Evolutionary conservation across 1,284 basidiomycete genomes (phyloP).

Genomic region (Ustilago esculenta): DNA sequence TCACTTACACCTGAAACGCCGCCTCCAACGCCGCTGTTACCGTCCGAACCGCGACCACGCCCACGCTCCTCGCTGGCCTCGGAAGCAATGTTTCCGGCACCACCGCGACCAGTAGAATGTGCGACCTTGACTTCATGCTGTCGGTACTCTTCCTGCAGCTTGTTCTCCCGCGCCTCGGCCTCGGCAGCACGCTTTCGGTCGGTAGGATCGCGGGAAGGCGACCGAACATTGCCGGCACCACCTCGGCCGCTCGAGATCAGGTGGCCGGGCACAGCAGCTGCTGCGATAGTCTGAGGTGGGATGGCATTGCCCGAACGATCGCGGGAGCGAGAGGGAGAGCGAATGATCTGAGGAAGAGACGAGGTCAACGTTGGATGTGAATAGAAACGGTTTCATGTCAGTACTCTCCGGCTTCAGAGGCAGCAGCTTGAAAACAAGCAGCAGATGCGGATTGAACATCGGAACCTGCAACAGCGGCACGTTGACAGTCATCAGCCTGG

Average conservation of each 20-base stretch:
- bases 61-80: conserved; percentile 43
- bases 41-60: conserved; percentile 30
- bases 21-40: conserved; percentile 16
- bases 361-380: too few relatives aligned
- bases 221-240: conserved; percentile 80
- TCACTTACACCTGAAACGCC: conserved; percentile 46
- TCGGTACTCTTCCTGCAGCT: conserved; percentile 67
- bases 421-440: too few relatives aligned
- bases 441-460: too few relatives aligned
- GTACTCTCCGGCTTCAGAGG: too few relatives aligned
- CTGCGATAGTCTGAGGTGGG: conserved; percentile 16
- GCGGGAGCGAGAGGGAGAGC: conserved; percentile 47
- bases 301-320: conserved; percentile 41
- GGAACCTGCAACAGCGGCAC: too few relatives aligned
- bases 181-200: conserved; percentile 63
- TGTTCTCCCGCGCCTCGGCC: conserved; percentile 41
- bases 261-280: conserved; percentile 36
- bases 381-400: not conserved
- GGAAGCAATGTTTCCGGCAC: conserved; percentile 73
- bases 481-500: too few relatives aligned
- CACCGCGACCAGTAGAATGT: conserved; percentile 78
- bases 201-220: conserved; percentile 74
- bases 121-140: conserved; percentile 67
- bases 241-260: conserved; percentile 75
- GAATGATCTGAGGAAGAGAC: conserved; percentile 39